Evolutionary conservation across 2,329 filamentous ascomycete genomes (phyloP).

Genomic region (Rutstroemia sp.): DNA sequence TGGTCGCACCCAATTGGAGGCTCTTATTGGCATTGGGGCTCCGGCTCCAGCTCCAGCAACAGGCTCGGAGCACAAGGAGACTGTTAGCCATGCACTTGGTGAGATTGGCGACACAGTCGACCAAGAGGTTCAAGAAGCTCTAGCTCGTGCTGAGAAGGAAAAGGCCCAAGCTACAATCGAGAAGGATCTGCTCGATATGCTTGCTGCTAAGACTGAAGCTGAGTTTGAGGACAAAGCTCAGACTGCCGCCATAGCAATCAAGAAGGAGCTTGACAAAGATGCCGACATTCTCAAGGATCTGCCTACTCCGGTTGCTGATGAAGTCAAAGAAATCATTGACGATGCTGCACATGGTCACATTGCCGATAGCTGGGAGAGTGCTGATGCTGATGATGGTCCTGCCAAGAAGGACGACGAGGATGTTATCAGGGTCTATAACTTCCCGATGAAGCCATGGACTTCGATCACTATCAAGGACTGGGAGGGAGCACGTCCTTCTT

Average conservation of each 20-base stretch:
- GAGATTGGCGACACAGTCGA: conserved; percentile 4
- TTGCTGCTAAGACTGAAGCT: conserved; percentile 44
- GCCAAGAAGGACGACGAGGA: conserved; percentile 59
- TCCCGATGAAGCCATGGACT: conserved; percentile 94
- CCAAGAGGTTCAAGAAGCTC: conserved; percentile 32
- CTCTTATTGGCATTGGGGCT: conserved; percentile 25
- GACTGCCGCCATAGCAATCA: conserved; percentile 40
- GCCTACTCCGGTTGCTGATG: conserved; percentile 44
- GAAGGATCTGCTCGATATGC: conserved; percentile 42
- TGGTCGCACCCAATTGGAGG: conserved; percentile 32
- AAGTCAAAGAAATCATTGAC: conserved; percentile 50
- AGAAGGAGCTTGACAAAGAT: conserved; percentile 48
- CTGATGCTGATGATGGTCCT: conserved; percentile 55
- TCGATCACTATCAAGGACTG: conserved; percentile 67
- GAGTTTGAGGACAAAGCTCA: conserved; percentile 46
- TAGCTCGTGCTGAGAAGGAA: conserved; percentile 44
- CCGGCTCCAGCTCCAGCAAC: conserved; percentile 12
- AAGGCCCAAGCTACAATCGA: conserved; percentile 42
- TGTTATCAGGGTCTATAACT: conserved; percentile 80
- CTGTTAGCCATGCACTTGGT: conserved; percentile 55
- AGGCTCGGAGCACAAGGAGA: conserved; percentile 42
- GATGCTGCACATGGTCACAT: conserved; percentile 48
- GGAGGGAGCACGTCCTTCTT: conserved; percentile 49
- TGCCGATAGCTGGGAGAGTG: conserved; percentile 89
- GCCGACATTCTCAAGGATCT: conserved; percentile 49